Evolutionary conservation across 1,284 basidiomycete species (phyloP), one percentile per base, ranked within the genome.

Genomic region (Ustilago bromivora): DNA sequence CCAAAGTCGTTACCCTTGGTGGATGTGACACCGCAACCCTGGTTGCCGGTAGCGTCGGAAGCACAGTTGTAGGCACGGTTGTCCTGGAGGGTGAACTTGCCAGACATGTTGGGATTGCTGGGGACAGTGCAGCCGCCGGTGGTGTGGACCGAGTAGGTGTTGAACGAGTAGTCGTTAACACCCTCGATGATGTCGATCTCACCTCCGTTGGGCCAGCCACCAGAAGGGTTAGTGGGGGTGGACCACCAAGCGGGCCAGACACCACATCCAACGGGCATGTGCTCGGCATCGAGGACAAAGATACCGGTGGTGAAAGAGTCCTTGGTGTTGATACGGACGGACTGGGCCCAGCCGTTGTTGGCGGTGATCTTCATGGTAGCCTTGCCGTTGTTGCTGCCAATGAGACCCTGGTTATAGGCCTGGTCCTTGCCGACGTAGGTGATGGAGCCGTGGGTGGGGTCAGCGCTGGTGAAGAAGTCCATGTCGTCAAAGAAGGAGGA

Each of bases 21-120:
- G 76, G 89, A 78, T 31, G 87, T 81, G 28, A 92, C 91, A n/a
- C 90, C 90, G 76, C 92, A 93, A 0, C 91, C 91, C 0, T 89
- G 85, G 78, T 93, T 93, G 79, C 78, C 87, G 78, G 90, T 90
- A 35, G 87, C 79, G 31, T 88, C 88, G 4, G 88, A 87, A 68
- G 91, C 88, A 80, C 92, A 94, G 78, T 91, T 87, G 34, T 86
- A 88, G 7, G 82, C 81, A 86, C 88, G 52, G 51, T 15, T 43
- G 47, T 53, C 61, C 34, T 61, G 53, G 6, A 71, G 55, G 11
- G 76, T 68, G 19, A 78, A 74, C 57, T 71, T 76, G 57, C 71
- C 76, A 23, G 62, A 61, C 76, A 76, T 76, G 34, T 67, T 57
- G 53, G 56, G 41, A 4, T 65, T 67, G 53, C 12, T 12, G 6